Conservation (phyloP, 1,139 yeast genomes). For the Yamadazyma taylorii region DNA sequence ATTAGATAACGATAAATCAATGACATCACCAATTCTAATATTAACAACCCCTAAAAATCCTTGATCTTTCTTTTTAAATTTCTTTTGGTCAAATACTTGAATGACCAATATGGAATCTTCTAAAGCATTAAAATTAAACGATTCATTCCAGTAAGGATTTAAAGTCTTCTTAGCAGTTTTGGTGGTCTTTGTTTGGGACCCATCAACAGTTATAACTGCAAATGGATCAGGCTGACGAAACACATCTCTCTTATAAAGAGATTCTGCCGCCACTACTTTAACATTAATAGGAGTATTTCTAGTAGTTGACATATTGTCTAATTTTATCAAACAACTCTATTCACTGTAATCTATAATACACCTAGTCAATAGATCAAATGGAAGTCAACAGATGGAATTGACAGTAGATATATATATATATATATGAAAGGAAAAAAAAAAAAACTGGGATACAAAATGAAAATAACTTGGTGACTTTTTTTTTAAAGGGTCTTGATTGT, state of each 20-base stretch:
- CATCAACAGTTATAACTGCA: constrained; percentile 95
- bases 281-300: constrained; percentile 51
- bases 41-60: constrained; percentile 98
- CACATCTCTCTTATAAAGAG: constrained; percentile 91
- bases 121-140: constrained; percentile 72
- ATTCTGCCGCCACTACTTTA: constrained; percentile 93
- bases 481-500: neutral
- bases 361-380: too few species aligned
- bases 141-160: constrained; percentile 97
- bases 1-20: constrained; percentile 61
- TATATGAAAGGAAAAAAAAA: too few species aligned
- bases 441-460: too few species aligned
- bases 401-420: too few species aligned
- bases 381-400: too few species aligned
- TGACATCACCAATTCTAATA: constrained; percentile 83
- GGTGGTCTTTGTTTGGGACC: constrained; percentile 93
- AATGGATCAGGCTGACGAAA: constrained; percentile 97
- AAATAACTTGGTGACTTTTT: too few species aligned
- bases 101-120: constrained; percentile 88
- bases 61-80: constrained; percentile 96
- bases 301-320: constrained; percentile 1
- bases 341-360: neutral
- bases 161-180: constrained; percentile 90
- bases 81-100: constrained; percentile 95
- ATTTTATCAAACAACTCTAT: neutral